phyloP scores from a whole-genome alignment of 306 rosid species.

The Cucurbita ficifolia region DNA sequence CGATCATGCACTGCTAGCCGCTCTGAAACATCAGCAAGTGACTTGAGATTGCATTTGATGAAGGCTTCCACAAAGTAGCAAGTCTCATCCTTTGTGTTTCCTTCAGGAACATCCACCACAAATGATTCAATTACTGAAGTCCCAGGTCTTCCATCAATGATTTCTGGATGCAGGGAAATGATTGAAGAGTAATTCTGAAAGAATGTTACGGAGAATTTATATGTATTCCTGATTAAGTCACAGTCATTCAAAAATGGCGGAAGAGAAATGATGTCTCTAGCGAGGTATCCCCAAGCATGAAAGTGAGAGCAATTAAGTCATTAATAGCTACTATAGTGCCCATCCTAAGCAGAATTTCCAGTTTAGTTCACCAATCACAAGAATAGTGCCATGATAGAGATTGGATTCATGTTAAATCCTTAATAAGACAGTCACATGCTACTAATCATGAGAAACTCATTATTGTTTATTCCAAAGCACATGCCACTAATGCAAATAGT shows the following conservation, averaged over 20 bases:
- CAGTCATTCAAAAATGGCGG: not conserved
- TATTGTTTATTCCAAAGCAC: not conserved
- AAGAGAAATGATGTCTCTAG: not conserved
- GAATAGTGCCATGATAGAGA: not conserved
- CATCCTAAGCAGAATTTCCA: not conserved
- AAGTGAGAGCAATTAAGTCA: not conserved
- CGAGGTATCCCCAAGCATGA: not conserved
- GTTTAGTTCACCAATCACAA: not conserved
- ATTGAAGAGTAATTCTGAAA: constrained; percentile 87
- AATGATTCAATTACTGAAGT: constrained; percentile 83
- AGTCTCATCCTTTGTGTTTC: constrained; percentile 90
- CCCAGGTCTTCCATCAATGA: constrained; percentile 83
- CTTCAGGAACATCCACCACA: constrained; percentile 95
- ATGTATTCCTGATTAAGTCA: not conserved
- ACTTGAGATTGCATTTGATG: constrained; percentile 92
- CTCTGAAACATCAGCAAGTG: constrained; percentile 85
- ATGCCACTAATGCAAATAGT: not conserved
- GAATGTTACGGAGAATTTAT: not conserved
- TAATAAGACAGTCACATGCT: not conserved
- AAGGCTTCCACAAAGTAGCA: constrained; percentile 88
- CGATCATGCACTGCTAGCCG: constrained; percentile 79
- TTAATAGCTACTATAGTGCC: not conserved
- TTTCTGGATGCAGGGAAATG: constrained; percentile 78
- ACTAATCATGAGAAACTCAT: not conserved
- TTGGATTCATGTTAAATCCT: not conserved